Percentiles rank a stretch among this genome's conserved stretches.
These are phyloP conservation scores for Hypoxylon sp. DNA, from an alignment of 2,329 filamentous ascomycete species.

Conservation along the genomic window DNA sequence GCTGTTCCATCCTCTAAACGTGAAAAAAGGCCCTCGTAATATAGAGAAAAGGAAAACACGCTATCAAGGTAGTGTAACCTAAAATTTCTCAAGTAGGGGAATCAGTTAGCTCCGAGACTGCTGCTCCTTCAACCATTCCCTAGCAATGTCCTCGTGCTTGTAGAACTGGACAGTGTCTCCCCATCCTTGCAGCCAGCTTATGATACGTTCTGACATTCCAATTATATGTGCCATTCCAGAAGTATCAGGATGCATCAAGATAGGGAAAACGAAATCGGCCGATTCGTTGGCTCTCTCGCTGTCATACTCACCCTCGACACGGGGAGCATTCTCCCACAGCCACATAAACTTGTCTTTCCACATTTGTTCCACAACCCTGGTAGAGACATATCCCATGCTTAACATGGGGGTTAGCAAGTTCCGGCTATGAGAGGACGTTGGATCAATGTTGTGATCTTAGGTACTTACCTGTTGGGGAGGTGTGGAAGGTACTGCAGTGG, in stretches of 20 bases:
- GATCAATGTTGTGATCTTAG: not conserved
- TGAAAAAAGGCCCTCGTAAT: not conserved
- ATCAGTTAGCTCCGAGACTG: not conserved
- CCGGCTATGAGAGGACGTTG: too few relatives aligned
- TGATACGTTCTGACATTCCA: not conserved
- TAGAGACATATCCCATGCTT: not conserved
- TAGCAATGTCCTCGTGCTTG: not conserved
- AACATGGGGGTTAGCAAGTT: not conserved
- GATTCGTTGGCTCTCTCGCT: slow-evolving; percentile 1
- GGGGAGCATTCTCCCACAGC: not conserved
- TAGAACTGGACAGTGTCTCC: not conserved
- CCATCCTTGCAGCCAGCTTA: not conserved
- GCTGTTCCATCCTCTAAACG: too few relatives aligned
- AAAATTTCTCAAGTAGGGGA: not conserved
- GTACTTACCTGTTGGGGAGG: not conserved
- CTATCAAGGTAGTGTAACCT: not conserved
- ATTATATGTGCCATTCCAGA: not conserved
- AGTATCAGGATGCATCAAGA: not conserved
- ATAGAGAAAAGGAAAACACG: not conserved
- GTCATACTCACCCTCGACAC: not conserved
- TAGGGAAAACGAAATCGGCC: not conserved
- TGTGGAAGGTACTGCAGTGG: not conserved
- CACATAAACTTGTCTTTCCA: not conserved
- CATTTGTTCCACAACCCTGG: not conserved
- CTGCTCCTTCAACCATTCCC: not conserved